phyloP scores from a whole-genome alignment of 129 eudicot species.

The Calendula officinalis region DNA sequence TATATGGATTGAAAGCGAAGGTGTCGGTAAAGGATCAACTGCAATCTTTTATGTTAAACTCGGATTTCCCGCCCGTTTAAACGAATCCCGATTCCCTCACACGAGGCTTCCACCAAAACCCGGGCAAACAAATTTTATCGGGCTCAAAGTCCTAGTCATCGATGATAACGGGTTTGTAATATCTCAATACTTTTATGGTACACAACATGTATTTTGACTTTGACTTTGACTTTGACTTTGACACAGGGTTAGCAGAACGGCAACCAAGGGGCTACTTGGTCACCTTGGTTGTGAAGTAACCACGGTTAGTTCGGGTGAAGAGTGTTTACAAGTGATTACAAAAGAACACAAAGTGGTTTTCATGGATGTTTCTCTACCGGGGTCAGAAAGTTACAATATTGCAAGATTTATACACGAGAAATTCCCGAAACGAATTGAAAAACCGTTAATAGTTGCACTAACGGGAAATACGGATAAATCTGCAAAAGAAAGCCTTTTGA shows the following conservation, averaged over 20 bases:
- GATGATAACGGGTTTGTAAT: constrained; percentile 78
- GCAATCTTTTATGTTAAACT: constrained; percentile 73
- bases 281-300: constrained; percentile 88
- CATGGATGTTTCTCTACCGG: constrained; percentile 53
- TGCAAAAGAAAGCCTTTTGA: constrained; percentile 56
- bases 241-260: constrained; percentile 73
- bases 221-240: neutral
- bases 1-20: constrained; percentile 92
- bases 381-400: constrained; percentile 53
- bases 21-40: constrained; percentile 86
- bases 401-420: constrained; percentile 59
- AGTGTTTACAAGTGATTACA: constrained; percentile 57
- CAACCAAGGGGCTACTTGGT: constrained; percentile 70
- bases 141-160: constrained; percentile 79
- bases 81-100: constrained; percentile 49
- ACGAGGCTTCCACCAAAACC: constrained; percentile 39
- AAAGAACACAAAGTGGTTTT: constrained; percentile 72
- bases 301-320: constrained; percentile 63
- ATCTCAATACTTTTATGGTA: neutral
- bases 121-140: constrained; percentile 49
- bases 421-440: constrained; percentile 52
- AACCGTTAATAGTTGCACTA: constrained; percentile 66
- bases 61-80: constrained; percentile 51
- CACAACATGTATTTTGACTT: too few species aligned
- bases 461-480: constrained; percentile 56